These are phyloP conservation scores for Pisolithus marmoratus DNA, from an alignment of 768 basidiomycete genomes.

Conservation along the genomic window DNA sequence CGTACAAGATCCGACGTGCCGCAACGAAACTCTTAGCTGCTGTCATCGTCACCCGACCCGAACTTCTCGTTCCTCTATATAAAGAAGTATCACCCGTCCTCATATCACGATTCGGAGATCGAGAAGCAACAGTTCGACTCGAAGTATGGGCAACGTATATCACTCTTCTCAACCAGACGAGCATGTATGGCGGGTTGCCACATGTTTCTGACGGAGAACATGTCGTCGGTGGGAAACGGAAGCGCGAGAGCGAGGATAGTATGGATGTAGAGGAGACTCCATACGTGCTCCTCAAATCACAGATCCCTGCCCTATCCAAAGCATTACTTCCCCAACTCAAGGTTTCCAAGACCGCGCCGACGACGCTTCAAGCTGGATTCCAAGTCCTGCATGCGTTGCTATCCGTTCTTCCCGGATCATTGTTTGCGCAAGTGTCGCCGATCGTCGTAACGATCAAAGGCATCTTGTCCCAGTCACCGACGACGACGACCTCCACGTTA, in stretches of 20 bases:
- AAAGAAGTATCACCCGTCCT: conserved; percentile 82
- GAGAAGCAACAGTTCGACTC: conserved; percentile 89
- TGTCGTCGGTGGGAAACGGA: conserved; percentile 59
- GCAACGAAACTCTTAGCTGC: conserved; percentile 87
- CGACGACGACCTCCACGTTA: conserved; percentile 73
- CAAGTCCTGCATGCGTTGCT: conserved; percentile 69
- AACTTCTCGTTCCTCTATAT: conserved; percentile 74
- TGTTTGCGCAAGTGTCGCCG: conserved; percentile 60
- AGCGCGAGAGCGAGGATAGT: conserved; percentile 68
- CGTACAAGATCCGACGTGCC: conserved; percentile 93
- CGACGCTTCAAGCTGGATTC: conserved; percentile 84
- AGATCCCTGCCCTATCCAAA: conserved; percentile 76
- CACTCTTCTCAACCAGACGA: conserved; percentile 77
- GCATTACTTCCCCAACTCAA: conserved; percentile 82
- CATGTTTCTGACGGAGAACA: conserved; percentile 45
- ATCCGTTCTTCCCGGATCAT: conserved; percentile 75
- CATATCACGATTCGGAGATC: conserved; percentile 88
- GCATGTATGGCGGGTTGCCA: conserved; percentile 64
- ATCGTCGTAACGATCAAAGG: conserved; percentile 61
- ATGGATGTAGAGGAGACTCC: conserved; percentile 76
- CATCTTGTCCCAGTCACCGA: conserved; percentile 61
- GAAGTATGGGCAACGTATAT: conserved; percentile 90
- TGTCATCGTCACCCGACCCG: conserved; percentile 85
- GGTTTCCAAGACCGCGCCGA: conserved; percentile 67
- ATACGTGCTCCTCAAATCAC: conserved; percentile 60